Conservation (phyloP, 441 rosid species). For the Rhodomyrtus psidioides region DNA sequence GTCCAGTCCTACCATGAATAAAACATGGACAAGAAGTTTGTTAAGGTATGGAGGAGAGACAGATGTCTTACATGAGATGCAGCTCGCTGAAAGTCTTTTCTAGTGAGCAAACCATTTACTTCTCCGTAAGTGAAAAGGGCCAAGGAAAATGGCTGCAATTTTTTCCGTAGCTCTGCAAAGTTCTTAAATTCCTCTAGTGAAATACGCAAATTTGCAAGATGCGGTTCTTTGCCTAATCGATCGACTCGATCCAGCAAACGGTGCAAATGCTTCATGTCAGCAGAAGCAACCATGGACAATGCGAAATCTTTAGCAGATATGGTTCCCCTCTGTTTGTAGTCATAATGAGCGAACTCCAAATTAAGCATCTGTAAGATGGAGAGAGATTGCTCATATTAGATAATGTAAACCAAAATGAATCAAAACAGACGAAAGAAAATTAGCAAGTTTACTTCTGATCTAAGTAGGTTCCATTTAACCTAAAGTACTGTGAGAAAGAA, state of each 20-base stretch:
- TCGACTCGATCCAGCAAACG: conserved; percentile 64
- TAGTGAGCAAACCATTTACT: conserved; percentile 60
- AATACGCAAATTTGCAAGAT: conserved; percentile 40
- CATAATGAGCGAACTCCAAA: conserved; percentile 86
- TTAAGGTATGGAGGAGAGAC: background rate
- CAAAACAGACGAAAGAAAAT: background rate
- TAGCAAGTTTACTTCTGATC: background rate
- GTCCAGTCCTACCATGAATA: background rate
- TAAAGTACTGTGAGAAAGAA: background rate
- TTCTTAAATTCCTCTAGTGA: conserved; percentile 58
- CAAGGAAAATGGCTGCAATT: conserved; percentile 60
- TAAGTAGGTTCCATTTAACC: background rate
- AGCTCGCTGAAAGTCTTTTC: conserved; percentile 73
- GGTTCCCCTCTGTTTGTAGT: conserved; percentile 45
- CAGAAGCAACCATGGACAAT: conserved; percentile 81
- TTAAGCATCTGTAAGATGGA: conserved; percentile 43
- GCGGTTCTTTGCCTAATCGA: conserved; percentile 29
- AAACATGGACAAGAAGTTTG: background rate
- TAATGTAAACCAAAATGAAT: background rate
- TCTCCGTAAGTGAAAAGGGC: conserved; percentile 80
- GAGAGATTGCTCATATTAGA: background rate
- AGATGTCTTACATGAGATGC: conserved; percentile 41
- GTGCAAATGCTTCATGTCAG: conserved; percentile 55
- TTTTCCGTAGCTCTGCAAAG: conserved; percentile 69
- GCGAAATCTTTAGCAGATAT: conserved; percentile 89